A percentile compares a stretch with the other conserved stretches of the same genome.
These are phyloP conservation scores for Theileria annulata DNA, from an alignment of 169 alveolate genomes.

Conservation along the genomic window DNA sequence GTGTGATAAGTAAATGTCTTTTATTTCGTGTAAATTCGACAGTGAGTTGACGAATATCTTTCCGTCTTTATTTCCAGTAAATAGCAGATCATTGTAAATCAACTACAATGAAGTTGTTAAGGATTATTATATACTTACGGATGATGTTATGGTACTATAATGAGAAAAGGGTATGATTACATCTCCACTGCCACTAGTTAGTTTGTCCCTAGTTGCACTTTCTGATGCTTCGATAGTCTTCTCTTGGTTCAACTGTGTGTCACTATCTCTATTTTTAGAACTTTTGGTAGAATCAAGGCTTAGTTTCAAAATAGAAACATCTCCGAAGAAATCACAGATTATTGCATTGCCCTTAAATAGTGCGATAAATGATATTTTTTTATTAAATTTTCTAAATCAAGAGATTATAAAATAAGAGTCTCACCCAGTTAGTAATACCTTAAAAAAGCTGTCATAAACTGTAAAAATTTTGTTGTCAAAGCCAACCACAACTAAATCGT, in stretches of 20 bases:
- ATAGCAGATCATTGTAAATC: background rate
- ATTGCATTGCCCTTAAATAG: background rate
- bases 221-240: background rate
- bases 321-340: conserved; percentile 30
- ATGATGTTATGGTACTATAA: conserved; percentile 29
- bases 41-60: conserved; percentile 16
- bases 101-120: background rate
- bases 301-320: background rate
- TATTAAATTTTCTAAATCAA: conserved; percentile 14
- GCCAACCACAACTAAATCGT: conserved; percentile 3
- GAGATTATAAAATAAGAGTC: background rate
- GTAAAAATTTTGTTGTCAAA: background rate
- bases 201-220: background rate
- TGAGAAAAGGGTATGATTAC: conserved; percentile 18
- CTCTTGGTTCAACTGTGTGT: background rate
- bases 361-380: conserved; percentile 14
- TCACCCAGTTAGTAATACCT: conserved; percentile 1
- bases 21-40: conserved; percentile 18
- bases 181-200: background rate
- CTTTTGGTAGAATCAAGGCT: background rate
- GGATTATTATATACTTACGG: background rate
- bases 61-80: conserved; percentile 47
- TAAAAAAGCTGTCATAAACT: background rate
- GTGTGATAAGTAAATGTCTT: conserved; percentile 1
- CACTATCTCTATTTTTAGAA: background rate